Percentiles rank a stretch among this genome's conserved stretches.
phyloP scores from a whole-genome alignment of 2,329 filamentous ascomycete genomes.

The Claviceps lovelessii region DNA sequence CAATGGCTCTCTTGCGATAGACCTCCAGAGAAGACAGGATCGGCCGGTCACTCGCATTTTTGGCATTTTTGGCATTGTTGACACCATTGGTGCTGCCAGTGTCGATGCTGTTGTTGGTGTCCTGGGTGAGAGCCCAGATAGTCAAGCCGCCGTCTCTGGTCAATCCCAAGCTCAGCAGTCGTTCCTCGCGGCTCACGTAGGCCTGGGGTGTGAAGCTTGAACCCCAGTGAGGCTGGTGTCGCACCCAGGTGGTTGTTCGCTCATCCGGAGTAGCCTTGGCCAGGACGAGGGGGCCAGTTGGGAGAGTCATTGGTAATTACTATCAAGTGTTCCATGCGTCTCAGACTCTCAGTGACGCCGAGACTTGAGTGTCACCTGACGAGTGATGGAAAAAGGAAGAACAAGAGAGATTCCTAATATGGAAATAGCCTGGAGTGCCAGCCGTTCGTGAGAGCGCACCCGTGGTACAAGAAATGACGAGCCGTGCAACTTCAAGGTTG shows the following conservation, averaged over 20 bases:
- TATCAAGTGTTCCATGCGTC: background rate
- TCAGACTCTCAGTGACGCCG: too few relatives aligned
- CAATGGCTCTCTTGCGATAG: constrained; percentile 43
- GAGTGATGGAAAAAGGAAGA: too few relatives aligned
- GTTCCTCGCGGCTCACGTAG: constrained; percentile 46
- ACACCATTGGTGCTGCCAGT: background rate
- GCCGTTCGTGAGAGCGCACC: background rate
- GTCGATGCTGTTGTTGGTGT: background rate
- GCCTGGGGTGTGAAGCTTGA: constrained; percentile 35
- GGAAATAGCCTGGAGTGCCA: background rate
- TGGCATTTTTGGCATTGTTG: background rate
- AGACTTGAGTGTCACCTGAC: too few relatives aligned
- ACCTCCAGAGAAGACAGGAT: constrained; percentile 52
- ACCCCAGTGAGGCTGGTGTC: constrained; percentile 45
- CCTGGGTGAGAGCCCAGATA: constrained; percentile 46
- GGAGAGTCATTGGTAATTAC: background rate
- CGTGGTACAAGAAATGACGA: background rate
- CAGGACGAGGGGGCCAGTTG: constrained; percentile 21
- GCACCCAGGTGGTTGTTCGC: constrained; percentile 36
- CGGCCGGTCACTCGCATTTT: constrained; percentile 26
- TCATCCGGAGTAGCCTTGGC: constrained; percentile 43
- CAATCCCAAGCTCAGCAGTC: constrained; percentile 43
- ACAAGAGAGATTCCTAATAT: background rate
- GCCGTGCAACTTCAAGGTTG: background rate
- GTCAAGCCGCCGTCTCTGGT: constrained; percentile 43